These are phyloP conservation scores for Auricularia heimuer DNA, from an alignment of 768 basidiomycete species.

Conservation along the genomic window DNA sequence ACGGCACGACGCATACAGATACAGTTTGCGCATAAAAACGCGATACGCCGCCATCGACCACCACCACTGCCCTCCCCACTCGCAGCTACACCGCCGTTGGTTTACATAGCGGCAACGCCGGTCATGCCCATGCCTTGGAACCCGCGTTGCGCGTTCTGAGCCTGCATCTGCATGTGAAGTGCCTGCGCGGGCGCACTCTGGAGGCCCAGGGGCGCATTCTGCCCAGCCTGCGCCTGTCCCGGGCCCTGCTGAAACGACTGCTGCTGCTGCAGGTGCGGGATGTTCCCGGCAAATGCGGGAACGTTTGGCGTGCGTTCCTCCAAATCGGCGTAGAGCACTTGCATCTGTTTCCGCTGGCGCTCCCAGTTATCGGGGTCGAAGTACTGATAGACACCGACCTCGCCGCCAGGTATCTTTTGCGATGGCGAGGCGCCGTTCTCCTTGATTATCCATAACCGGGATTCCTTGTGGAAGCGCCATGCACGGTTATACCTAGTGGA, in stretches of 20 bases:
- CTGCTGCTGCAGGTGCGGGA: slow-evolving; percentile 37
- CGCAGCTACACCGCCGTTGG: not conserved
- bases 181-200: not conserved
- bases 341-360: slow-evolving; percentile 70
- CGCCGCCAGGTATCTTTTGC: slow-evolving; percentile 68
- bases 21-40: not conserved
- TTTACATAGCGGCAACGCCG: not conserved
- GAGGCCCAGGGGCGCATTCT: not conserved
- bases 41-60: not conserved
- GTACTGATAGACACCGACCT: slow-evolving; percentile 83
- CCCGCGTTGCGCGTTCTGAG: not conserved
- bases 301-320: slow-evolving; percentile 50
- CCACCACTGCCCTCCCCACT: not conserved
- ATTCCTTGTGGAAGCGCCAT: slow-evolving; percentile 94
- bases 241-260: not conserved
- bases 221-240: not conserved
- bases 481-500: slow-evolving; percentile 74
- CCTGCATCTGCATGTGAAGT: not conserved
- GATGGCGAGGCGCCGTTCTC: slow-evolving; percentile 71
- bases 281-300: slow-evolving; percentile 52
- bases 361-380: slow-evolving; percentile 79
- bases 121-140: not conserved
- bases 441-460: slow-evolving; percentile 81
- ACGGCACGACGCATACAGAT: not conserved
- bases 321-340: slow-evolving; percentile 61